Conservation (phyloP, 768 basidiomycete species). For the Suillus subluteus region DNA sequence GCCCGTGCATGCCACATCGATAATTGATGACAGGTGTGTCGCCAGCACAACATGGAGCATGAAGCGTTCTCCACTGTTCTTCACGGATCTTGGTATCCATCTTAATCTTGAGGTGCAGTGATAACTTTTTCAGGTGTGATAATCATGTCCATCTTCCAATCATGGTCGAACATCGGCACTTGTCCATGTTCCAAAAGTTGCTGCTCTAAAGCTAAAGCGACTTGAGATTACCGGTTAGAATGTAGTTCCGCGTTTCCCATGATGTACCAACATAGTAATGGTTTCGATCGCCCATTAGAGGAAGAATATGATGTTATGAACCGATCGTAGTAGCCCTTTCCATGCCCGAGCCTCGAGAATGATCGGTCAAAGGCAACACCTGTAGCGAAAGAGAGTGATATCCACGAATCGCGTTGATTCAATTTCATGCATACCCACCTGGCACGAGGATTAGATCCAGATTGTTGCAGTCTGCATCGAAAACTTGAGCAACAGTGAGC, state of each 20-base stretch:
- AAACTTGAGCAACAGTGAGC: constrained; percentile 22
- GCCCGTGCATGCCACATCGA: constrained; percentile 6
- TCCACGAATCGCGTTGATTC: constrained; percentile 3
- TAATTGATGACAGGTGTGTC: not conserved
- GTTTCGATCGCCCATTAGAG: constrained; percentile 44
- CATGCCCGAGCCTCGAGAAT: constrained; percentile 74
- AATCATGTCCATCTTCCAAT: constrained; percentile 68
- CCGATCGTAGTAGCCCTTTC: constrained; percentile 83
- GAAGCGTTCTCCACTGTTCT: not conserved
- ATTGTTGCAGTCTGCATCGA: constrained; percentile 38
- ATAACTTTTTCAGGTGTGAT: constrained; percentile 49
- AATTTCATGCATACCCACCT: constrained; percentile 43
- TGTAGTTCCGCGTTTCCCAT: constrained; percentile 16
- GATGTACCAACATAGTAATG: constrained; percentile 57
- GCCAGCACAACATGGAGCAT: constrained; percentile 8
- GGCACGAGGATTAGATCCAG: constrained; percentile 72
- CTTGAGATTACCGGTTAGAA: constrained; percentile 38
- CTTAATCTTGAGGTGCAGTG: constrained; percentile 16
- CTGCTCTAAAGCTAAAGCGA: constrained; percentile 66
- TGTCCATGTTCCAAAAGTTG: constrained; percentile 56
- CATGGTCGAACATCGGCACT: constrained; percentile 58
- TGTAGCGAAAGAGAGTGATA: constrained; percentile 27
- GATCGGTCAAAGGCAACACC: constrained; percentile 78
- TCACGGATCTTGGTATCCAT: not conserved
- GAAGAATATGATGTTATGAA: constrained; percentile 62